Base-by-base conservation (phyloP, 2,329 filamentous ascomycete genomes). In the Pseudogymnoascus sp. region DNA sequence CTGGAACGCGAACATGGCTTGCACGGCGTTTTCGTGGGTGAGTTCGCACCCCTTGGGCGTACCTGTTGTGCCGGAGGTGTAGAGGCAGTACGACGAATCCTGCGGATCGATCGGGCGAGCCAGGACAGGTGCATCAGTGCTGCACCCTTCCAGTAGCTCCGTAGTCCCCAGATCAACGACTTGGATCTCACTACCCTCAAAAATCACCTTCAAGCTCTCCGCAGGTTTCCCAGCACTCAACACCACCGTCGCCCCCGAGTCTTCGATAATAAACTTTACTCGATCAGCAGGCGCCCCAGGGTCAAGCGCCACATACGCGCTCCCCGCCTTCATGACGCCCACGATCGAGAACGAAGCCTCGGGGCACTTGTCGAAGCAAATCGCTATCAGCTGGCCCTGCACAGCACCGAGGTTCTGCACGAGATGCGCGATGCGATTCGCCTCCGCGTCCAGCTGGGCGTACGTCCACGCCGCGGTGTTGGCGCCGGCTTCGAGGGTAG, bases 1-100 rank as follows among this genome's bases (percentile, higher is more conserved):
- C 69, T 91, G 87, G 73, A 97, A 97, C 0, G 92, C 86, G 62
- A 93, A 82, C 85, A 97, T 91, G 26, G 91, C 91, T 72, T 97
- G 93, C 0, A 96, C 89, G 0, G 89, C 85, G 72, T 96, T 97
- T 61, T 91, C 86, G 70, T 97, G 93, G 0, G 89, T 96, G 56
- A 97, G 86, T 64, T 95, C 85, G 68, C 92, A 96, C 1, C 74
- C 74, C 65, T 76, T 76, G 1, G 74, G 74, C 6, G 71, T 72
- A 3, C 75, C 75, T 2, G 75, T 76, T 10, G 71, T 74, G 6
- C 75, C 75, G 37, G 73, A 75, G 1, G 75, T 76, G 47, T 75
- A 76, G 1, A 74, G 65, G 62, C 72, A 73, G 60, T 74, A 74
- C 2, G 69, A 69, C 14, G 69, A 65, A 65, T 73, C 71, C 62